Base-by-base conservation (phyloP, 1,139 yeast genomes). In the Geotrichum candidum region DNA sequence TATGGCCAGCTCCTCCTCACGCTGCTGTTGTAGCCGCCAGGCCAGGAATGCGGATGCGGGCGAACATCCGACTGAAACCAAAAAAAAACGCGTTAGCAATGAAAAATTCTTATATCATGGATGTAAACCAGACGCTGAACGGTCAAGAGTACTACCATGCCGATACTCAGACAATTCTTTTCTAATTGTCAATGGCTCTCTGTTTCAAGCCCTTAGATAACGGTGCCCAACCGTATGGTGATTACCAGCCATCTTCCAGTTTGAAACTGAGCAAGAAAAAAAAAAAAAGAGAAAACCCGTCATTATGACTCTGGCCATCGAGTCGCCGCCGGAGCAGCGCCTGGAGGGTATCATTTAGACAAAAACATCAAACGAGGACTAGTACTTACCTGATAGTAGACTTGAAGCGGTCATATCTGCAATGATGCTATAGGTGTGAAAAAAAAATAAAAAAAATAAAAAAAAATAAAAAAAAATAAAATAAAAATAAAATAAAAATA, bases 1-100 rank as follows among this genome's bases (percentile, higher is more conserved):
- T 38, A 61, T 57, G 22, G 48, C 23, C 22, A 41, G 18, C 23
- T 41, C 18, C 18, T n/a, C 48, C 18, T 41, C 23, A 10, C n/a
- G 18, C n/a, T 69, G 65, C 23, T 65, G 64, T 46, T 66, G 58
- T 27, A 69, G 63, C 25, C 71, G 65, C 72, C 72, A 69, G 25
- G 71, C 61, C 35, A 68, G 52, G 57, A 67, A 68, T 27, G 65
- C 64, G 11, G 70, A 58, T 38, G 68, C 64, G 31, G 73, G 71
- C 54, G 68, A 64, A 45, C 68, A 64, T 18, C 72, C 73, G 51
- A 69, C 70, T 67, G 58, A 31, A 25, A 57, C 18, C 5, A 55
- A n/a, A 9, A 41, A 7, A 41, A n/a, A 13, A 41, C 48, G 48
- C 48, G 48, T 41, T 41, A 41, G 10, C 48, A 41, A n/a, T 11